These are phyloP conservation scores for Boletellus deceptivus DNA, from an alignment of 1,284 basidiomycete genomes.

Conservation along the genomic window DNA sequence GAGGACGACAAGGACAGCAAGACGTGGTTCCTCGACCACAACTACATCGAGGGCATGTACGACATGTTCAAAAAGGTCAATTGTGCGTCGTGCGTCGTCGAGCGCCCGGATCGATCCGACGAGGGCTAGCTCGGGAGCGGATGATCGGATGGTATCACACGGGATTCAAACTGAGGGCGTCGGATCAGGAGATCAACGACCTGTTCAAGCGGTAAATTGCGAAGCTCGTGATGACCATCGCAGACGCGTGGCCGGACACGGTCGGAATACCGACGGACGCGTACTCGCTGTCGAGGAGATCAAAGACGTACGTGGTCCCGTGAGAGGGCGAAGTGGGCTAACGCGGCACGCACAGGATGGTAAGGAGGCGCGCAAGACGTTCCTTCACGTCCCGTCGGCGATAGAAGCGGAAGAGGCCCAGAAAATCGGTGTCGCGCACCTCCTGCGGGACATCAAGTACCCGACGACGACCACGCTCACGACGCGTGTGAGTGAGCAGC, in stretches of 20 bases:
- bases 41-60: constrained; percentile 98
- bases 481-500: constrained; percentile 89
- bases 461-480: constrained; percentile 90
- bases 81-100: constrained; percentile 53
- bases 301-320: constrained; percentile 70
- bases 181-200: constrained; percentile 97
- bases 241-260: constrained; percentile 88
- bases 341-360: constrained; percentile 52
- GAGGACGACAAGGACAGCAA: constrained; percentile 97
- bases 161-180: constrained; percentile 91
- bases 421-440: constrained; percentile 98
- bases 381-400: constrained; percentile 70
- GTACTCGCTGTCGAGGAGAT: constrained; percentile 98
- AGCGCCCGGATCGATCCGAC: background rate
- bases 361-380: constrained; percentile 78
- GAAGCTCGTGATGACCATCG: constrained; percentile 96
- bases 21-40: constrained; percentile 98
- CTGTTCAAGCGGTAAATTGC: constrained; percentile 93
- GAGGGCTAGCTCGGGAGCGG: constrained; percentile 79
- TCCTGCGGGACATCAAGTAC: constrained; percentile 94
- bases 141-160: constrained; percentile 99
- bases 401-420: constrained; percentile 89
- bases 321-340: background rate
- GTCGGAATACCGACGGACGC: constrained; percentile 97
- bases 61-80: constrained; percentile 99